Evolutionary conservation across 306 rosid genomes (phyloP).

Genomic region (Rosa persica): DNA sequence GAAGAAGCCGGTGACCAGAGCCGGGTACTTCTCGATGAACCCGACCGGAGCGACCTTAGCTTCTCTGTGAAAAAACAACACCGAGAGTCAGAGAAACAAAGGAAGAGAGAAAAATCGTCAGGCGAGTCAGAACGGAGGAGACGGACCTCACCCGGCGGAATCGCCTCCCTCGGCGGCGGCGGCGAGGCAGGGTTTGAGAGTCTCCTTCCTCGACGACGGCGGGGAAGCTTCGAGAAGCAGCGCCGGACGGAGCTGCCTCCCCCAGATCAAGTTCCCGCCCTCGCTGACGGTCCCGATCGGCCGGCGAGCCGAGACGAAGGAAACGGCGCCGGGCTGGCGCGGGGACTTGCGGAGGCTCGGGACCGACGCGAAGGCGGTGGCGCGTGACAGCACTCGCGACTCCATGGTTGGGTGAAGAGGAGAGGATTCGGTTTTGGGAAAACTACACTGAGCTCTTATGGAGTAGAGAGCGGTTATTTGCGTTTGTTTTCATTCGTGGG

Average conservation of each 20-base stretch:
- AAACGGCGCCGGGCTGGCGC: conserved; percentile 34
- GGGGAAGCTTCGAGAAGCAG: conserved; percentile 42
- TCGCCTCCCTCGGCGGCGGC: conserved; percentile 80
- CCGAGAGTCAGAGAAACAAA: conserved; percentile 22
- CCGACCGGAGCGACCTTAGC: conserved; percentile 70
- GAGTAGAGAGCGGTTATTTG: not conserved
- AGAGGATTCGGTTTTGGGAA: conserved; percentile 1
- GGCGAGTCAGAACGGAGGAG: conserved; percentile 69
- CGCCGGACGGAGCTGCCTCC: conserved; percentile 84
- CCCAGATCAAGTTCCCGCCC: conserved; percentile 85
- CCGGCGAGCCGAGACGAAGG: conserved; percentile 41
- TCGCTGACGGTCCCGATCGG: conserved; percentile 58
- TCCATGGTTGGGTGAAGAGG: conserved; percentile 44
- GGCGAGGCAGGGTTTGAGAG: conserved; percentile 55
- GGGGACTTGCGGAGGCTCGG: conserved; percentile 46
- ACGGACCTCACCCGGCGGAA: conserved; percentile 99
- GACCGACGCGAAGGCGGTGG: conserved; percentile 45
- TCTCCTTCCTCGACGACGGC: conserved; percentile 46
- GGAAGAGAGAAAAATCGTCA: not conserved
- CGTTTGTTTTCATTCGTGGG: not conserved
- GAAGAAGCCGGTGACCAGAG: conserved; percentile 50
- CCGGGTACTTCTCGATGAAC: conserved; percentile 46
- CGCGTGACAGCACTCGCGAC: conserved; percentile 94
- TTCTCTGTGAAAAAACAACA: conserved; percentile 39
- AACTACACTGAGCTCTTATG: conserved; percentile 21